A percentile compares a stretch with the other conserved stretches of the same genome.
phyloP scores from a whole-genome alignment of 1,139 yeast genomes.

The Yamadazyma buinensis region DNA sequence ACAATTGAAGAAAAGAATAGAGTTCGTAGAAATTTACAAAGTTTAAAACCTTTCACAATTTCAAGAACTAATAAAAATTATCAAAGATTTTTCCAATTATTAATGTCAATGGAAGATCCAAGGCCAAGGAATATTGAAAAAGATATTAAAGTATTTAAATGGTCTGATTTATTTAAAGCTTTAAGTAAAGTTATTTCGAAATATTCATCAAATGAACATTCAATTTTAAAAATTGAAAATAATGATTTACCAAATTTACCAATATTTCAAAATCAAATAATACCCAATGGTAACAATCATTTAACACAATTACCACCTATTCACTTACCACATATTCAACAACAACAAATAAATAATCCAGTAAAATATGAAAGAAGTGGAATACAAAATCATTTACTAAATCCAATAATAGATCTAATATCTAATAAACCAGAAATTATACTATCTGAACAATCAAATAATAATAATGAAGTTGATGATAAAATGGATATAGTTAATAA shows the following conservation, averaged over 20 bases:
- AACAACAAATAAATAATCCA: no score
- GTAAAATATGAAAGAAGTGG: no score
- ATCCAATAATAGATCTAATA: no score
- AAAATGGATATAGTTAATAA: no score
- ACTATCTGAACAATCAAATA: neutral
- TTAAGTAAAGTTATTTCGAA: slow-evolving; percentile 60
- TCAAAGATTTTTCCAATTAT: slow-evolving; percentile 49
- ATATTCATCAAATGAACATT: slow-evolving; percentile 30
- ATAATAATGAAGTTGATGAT: neutral
- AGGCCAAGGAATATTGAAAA: slow-evolving; percentile 71
- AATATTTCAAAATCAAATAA: no score
- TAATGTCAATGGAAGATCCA: slow-evolving; percentile 65
- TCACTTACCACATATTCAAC: no score
- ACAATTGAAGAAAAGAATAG: slow-evolving; percentile 68
- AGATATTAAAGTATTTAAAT: slow-evolving; percentile 64
- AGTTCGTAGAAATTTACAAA: slow-evolving; percentile 64
- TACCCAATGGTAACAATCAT: no score
- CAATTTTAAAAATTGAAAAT: slow-evolving; percentile 5
- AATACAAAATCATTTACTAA: no score
- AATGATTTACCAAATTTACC: no score
- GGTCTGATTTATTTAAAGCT: slow-evolving; percentile 55
- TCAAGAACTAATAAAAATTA: slow-evolving; percentile 45
- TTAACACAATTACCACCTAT: no score
- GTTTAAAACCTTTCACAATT: slow-evolving; percentile 60
- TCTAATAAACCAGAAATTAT: no score